A percentile compares a stretch with the other conserved stretches of the same genome.
phyloP scores from a whole-genome alignment of 768 basidiomycete genomes.

The Termitomyces sp. region DNA sequence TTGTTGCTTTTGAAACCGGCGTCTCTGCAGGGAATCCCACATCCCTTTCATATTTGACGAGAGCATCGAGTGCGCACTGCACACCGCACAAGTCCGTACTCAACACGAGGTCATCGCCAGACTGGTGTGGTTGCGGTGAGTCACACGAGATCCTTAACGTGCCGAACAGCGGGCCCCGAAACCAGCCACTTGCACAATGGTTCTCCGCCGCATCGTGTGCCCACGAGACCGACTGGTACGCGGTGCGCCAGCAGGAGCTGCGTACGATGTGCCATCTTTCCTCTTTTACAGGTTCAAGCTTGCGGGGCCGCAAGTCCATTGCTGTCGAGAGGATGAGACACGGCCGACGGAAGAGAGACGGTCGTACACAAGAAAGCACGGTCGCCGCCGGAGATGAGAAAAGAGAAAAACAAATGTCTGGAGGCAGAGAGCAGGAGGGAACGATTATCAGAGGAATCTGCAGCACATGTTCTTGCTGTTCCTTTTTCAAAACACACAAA shows the following conservation, averaged over 20 bases:
- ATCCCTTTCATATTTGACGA: conserved; percentile 33
- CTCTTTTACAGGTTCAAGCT: conserved; percentile 17
- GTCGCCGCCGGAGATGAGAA: conserved; percentile 14
- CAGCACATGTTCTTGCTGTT: conserved; percentile 24
- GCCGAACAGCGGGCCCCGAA: conserved; percentile 28
- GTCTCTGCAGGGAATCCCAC: conserved; percentile 32
- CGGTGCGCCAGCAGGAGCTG: conserved; percentile 34
- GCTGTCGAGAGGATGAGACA: conserved; percentile 4
- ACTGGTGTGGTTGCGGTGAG: conserved; percentile 7
- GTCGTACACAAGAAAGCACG: conserved; percentile 24
- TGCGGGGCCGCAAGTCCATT: conserved; percentile 20
- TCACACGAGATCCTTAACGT: conserved; percentile 5
- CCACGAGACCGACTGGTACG: conserved; percentile 35
- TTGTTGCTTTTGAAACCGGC: background rate
- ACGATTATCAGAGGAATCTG: conserved; percentile 23
- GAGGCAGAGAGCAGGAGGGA: conserved; percentile 13
- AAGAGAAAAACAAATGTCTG: conserved; percentile 16
- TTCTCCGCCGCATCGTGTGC: conserved; percentile 21
- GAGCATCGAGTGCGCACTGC: conserved; percentile 27
- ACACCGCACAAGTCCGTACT: conserved; percentile 37
- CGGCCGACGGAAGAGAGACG: background rate
- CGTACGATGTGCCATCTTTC: conserved; percentile 37
- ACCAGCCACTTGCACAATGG: conserved; percentile 23
- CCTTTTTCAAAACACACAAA: conserved; percentile 17
- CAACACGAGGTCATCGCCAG: conserved; percentile 19